Evolutionary conservation across 345 rosid genomes (phyloP), one percentile per base, ranked within the genome.

Genomic region (Boechera divaricarpa): DNA sequence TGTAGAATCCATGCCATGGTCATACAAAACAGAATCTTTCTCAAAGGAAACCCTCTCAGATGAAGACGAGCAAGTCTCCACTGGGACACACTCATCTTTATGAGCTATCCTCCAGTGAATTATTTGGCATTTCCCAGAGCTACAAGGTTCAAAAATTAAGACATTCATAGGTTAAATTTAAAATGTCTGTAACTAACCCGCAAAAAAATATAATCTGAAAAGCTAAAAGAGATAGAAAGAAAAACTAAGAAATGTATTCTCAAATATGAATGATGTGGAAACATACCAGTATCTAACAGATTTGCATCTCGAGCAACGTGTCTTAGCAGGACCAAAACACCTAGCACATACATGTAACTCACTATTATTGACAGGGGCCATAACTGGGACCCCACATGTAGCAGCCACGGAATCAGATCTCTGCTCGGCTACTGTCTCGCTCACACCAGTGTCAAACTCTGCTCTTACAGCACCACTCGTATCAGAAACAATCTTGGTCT

Each of bases 121-220:
- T 84, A 93, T 89, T 81, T 93, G 98, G 77, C 98, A 93, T 86
- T 83, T 90, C 39, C 97, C 97, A 29, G 98, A 93, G 83, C 97
- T 93, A 87, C 84, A 81, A 26, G 67, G 57, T 38, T 59, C 5
- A 76, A 61, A 67, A 67, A 32, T 39, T 64, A 67, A 61, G 70
- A 51, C 21, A 5, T 8, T 42, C 33, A 70, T 29, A 56, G 13
- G 66, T 48, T 55, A 55, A 21, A 21, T 21, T 21, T 21, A 21
- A 39, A 10, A 11, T 16, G 58, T 61, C 63, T 24, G 18, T 48
- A 55, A 45, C 38, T 12, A 69, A 12, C 48, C 2, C 12, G 36
- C 24, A 59, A 6, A 13, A 33, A 6, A 29, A 51, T 10, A 12
- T 57, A 59, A 8, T 6, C 47, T 26, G 11, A 10, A 47, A 56